These are phyloP conservation scores for Lodderomyces beijingensis DNA, from an alignment of 1,139 yeast genomes.

Conservation along the genomic window DNA sequence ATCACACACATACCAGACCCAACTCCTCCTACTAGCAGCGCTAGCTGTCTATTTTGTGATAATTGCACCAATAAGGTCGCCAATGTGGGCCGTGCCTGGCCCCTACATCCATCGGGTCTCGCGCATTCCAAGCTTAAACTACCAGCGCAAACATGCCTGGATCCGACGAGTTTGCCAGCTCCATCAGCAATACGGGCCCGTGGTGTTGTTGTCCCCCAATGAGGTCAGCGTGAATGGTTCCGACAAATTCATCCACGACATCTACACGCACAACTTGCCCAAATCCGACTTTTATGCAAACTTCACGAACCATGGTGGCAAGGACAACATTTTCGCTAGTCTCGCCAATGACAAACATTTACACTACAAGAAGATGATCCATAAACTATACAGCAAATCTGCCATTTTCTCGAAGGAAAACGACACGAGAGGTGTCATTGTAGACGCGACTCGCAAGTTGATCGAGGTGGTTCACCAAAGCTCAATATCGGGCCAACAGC, in stretches of 20 bases:
- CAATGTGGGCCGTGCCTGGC: constrained; percentile 56
- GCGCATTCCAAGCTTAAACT: constrained; percentile 43
- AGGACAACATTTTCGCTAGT: constrained; percentile 55
- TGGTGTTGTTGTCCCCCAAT: constrained; percentile 57
- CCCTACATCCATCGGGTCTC: constrained; percentile 51
- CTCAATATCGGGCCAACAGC: constrained; percentile 31
- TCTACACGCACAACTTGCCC: constrained; percentile 57
- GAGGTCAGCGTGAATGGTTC: constrained; percentile 59
- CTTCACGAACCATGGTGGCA: constrained; percentile 52
- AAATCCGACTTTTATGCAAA: constrained; percentile 59
- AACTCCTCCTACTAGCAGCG: not conserved
- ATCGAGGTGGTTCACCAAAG: constrained; percentile 23
- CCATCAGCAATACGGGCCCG: constrained; percentile 54
- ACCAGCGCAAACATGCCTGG: constrained; percentile 52
- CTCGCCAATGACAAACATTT: constrained; percentile 48
- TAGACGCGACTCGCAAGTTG: constrained; percentile 24
- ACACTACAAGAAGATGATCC: constrained; percentile 44
- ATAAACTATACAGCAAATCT: constrained; percentile 48
- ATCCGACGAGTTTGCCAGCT: constrained; percentile 46
- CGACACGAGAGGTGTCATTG: constrained; percentile 22
- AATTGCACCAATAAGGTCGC: constrained; percentile 46
- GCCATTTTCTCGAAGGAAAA: constrained; percentile 31
- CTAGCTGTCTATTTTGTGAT: constrained; percentile 27
- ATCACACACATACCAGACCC: constrained; percentile 2
- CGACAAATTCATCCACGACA: constrained; percentile 45